phyloP scores from a whole-genome alignment of 257 asterid genomes.

The Capsicum rhomboideum region DNA sequence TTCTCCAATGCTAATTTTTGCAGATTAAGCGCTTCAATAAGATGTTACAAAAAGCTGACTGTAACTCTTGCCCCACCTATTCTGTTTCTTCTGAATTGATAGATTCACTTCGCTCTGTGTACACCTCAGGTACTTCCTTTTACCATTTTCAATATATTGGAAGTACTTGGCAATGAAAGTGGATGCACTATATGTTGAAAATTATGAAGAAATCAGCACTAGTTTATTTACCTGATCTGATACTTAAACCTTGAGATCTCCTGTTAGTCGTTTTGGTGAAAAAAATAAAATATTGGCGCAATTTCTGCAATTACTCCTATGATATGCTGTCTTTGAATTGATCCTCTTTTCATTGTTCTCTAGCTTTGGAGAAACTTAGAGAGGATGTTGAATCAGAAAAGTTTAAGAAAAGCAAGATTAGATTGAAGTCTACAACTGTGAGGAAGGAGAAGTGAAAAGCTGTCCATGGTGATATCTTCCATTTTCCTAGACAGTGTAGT shows the following conservation, averaged over 20 bases:
- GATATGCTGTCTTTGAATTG: background rate
- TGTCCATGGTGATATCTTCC: constrained; percentile 7
- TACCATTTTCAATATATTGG: background rate
- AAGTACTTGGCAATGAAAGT: background rate
- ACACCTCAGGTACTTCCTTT: constrained; percentile 39
- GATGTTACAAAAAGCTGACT: constrained; percentile 59
- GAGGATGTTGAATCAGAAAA: constrained; percentile 49
- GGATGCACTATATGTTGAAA: background rate
- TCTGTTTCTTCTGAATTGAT: constrained; percentile 49
- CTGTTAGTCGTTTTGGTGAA: background rate
- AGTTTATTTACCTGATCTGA: background rate
- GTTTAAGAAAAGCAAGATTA: constrained; percentile 30
- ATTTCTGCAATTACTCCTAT: background rate
- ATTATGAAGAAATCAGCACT: background rate
- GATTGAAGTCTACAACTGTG: constrained; percentile 13
- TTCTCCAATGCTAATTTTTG: constrained; percentile 9
- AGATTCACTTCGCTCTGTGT: constrained; percentile 42
- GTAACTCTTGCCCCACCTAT: constrained; percentile 50
- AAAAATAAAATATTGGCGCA: background rate
- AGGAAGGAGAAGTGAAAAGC: constrained; percentile 16
- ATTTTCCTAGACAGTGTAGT: background rate
- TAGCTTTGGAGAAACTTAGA: constrained; percentile 70
- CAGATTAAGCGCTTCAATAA: constrained; percentile 61
- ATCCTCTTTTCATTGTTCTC: constrained; percentile 3
- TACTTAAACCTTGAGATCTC: background rate